Base-by-base conservation (phyloP, 2,329 filamentous ascomycete species). In the Ceratocystis cacaofunesta region DNA sequence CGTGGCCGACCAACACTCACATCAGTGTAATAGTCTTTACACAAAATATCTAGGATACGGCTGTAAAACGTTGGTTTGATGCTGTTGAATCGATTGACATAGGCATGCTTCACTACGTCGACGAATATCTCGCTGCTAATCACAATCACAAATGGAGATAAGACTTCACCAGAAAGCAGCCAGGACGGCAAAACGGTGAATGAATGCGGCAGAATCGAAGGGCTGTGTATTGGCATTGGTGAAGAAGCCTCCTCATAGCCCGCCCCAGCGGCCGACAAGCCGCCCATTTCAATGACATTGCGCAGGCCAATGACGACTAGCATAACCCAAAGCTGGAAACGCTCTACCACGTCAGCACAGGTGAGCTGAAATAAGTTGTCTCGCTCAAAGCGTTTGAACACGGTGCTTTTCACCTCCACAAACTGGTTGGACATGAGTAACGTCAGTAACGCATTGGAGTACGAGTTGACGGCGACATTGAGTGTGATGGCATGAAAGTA, bases 361-460 rank as follows among this genome's bases (percentile, higher is more conserved):
- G 92, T 95, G 15, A 99, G 80, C 74, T 99, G 94, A 73, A 99
- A 99, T 0, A 96, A 78, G 69, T 96, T 97, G 72, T 99, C 94
- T 74, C 96, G 97, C 71, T 99, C 94, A 69, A 97, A 95, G 68
- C 92, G 94, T 78, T 99, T 97, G 79, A 99, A 99, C 0, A 99
- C 95, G 0, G 92, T 95, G 68, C 90, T 90, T 73, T 99, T 99
- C 79, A 99, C 96, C 76, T 99, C 94, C 55, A 99, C 94, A 71
- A 99, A 99, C 72, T 99, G 95, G 72, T 97, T 99, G 5, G 92
- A 96, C 73, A 99, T 84, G 1, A 99, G 80, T 0, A 99, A 82
- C 0, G 94, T 96, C 43, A 99, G 80, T 3, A 99, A 79, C 0
- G 94, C 92, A 72, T 99, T 99, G 0, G 92, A 96, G 75, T 99